Evolutionary conservation across 2,329 filamentous ascomycete species (phyloP), one percentile per base, ranked within the genome.

Genomic region (Elsinoe perseae): DNA sequence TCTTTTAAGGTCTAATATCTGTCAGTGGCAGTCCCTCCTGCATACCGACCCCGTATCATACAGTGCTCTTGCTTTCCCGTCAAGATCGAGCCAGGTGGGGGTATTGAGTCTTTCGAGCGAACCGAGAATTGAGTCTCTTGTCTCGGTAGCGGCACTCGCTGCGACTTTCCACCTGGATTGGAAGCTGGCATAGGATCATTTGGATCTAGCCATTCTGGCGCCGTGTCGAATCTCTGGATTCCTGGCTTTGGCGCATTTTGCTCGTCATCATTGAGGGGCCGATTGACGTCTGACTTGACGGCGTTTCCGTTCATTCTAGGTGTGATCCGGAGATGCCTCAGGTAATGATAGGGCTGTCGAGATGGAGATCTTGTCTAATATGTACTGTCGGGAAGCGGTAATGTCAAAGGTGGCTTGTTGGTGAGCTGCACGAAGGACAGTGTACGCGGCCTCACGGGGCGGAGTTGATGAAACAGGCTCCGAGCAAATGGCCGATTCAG

Each of bases 11-110:
- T 98, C 90, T 95, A 67, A 27, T 3, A 16, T 53, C 34, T 21
- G 27, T 58, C 25, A 58, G 58, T 40, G 25, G 23, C 30, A 27
- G 25, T 36, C 12, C 6, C 16, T 5, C 12, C 64, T 21, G 65
- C 58, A 43, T 12, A 30, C 14, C 23, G 52, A 36, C 27, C 23
- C 36, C 38, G 23, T 23, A 36, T 59, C 85, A 65, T 71, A 95
- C 90, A 98, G 71, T 98, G 93, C 71, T 98, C 93, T 79, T 98
- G 92, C 75, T 96, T 97, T 63, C 93, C 93, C 0, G 91, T 95
- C 68, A 98, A 74, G 61, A 85, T 73, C 50, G 80, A 80, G 20
- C 79, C 79, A 30, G 77, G 74, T n/a, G 77, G 77, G 50, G 77
- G 76, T 56, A 73, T 67, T 23, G 75, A 77, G 58, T 69, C 65